phyloP scores from a whole-genome alignment of 352 stramenopile genomes.

The Lagenidium giganteum region DNA sequence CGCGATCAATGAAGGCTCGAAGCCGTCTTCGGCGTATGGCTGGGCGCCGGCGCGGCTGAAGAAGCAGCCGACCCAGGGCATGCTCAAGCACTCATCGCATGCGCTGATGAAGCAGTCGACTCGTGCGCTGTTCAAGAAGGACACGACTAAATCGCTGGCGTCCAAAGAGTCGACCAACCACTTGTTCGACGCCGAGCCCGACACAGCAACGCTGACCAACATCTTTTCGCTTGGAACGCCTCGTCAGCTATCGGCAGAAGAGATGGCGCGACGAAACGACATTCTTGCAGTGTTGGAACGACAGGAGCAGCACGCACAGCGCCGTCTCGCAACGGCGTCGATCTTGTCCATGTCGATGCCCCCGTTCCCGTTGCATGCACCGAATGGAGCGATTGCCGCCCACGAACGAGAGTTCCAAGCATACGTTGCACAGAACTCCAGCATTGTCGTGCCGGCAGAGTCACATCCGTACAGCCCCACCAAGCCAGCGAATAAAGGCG shows the following conservation, averaged over 20 bases:
- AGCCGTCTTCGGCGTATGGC: conserved; percentile 11
- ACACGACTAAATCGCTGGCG: not conserved
- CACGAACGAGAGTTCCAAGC: conserved; percentile 25
- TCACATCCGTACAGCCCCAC: not conserved
- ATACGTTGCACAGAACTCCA: conserved; percentile 36
- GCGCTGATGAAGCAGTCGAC: too few relatives aligned
- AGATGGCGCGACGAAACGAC: conserved; percentile 45
- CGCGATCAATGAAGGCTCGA: too few relatives aligned
- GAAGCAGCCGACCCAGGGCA: conserved; percentile 9
- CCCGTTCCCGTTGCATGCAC: too few relatives aligned
- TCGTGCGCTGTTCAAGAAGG: too few relatives aligned
- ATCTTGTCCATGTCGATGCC: conserved; percentile 27
- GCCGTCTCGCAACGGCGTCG: conserved; percentile 24
- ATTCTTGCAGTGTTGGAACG: conserved; percentile 41
- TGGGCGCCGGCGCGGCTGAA: conserved; percentile 16
- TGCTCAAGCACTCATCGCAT: too few relatives aligned
- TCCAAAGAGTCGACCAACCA: conserved; percentile 7
- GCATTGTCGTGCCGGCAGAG: conserved; percentile 7
- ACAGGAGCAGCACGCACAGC: conserved; percentile 18
- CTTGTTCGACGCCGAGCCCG: conserved; percentile 5
- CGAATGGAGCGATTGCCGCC: conserved; percentile 10
- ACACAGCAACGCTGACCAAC: conserved; percentile 34
- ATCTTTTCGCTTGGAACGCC: conserved; percentile 61
- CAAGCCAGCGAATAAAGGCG: not conserved
- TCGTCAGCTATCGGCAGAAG: conserved; percentile 34